Conservation (phyloP, 1,284 basidiomycete species). For the Apiotrichum siamense region DNA sequence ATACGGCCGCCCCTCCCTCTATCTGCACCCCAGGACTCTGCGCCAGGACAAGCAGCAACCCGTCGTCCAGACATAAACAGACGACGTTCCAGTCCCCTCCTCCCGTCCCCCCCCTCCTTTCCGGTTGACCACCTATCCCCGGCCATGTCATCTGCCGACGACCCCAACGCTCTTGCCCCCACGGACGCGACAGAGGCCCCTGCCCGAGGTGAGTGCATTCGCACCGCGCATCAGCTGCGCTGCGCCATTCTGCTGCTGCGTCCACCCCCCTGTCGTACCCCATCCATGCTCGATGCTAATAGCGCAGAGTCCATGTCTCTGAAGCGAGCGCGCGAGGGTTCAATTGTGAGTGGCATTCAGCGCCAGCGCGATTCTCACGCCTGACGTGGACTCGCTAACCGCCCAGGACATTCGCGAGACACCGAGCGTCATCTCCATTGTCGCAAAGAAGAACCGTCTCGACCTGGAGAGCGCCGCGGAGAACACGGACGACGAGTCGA, state of each 20-base stretch:
- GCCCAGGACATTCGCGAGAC: slow-evolving; percentile 5
- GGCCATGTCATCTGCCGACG: slow-evolving; percentile 4
- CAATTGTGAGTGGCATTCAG: slow-evolving; percentile 30
- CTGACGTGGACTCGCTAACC: background rate
- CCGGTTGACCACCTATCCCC: background rate
- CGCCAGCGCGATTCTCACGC: too few relatives aligned
- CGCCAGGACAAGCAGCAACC: too few relatives aligned
- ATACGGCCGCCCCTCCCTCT: too few relatives aligned
- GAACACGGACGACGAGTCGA: slow-evolving; percentile 8
- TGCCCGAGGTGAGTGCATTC: slow-evolving; percentile 7
- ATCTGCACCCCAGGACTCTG: too few relatives aligned
- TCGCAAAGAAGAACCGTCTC: slow-evolving; percentile 44
- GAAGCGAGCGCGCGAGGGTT: slow-evolving; percentile 43
- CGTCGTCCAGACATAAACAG: too few relatives aligned
- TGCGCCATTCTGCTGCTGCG: background rate
- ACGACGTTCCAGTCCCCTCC: background rate
- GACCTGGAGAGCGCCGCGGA: slow-evolving; percentile 12
- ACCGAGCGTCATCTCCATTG: slow-evolving; percentile 16
- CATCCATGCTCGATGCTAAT: background rate
- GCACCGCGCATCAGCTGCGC: too few relatives aligned
- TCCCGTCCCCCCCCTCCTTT: background rate
- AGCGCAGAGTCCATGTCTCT: slow-evolving; percentile 25
- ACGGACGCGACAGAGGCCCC: slow-evolving; percentile 1
- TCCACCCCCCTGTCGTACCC: background rate
- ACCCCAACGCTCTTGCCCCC: slow-evolving; percentile 5